Evolutionary conservation across 1,284 basidiomycete genomes (phyloP), one percentile per base, ranked within the genome.

Genomic region (Malassezia pachydermatis): DNA sequence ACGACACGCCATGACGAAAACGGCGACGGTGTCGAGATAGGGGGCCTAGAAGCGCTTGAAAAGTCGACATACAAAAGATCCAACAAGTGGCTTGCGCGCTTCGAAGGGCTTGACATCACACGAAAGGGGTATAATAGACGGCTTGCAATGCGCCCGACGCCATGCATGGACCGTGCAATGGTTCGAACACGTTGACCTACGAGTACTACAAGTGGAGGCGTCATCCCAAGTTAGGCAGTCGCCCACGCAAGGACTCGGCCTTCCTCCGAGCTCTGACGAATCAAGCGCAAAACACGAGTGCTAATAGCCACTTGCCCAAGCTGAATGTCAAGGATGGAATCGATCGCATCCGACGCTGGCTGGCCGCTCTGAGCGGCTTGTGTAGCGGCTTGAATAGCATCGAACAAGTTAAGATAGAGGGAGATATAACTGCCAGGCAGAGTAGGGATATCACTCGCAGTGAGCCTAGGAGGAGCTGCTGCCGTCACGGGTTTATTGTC

Each of bases 371-470:
- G 35, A 14, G 57, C 35, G 3, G 59, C 62, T 20, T 43, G 44
- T 27, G 54, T 34, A 0, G 45, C 63, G n/a, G 60, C 62, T 7
- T 48, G 13, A 30, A 70, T 67, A 5, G 59, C 38, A 11, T 59
- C 52, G 9, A 58, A 64, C 7, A 70, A 41, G 24, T 69, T 67
- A n/a, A 37, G 41, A 42, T 66, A 70, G 24, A 66, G 57, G 39
- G 59, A 55, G 20, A 63, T 54, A 40, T 70, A 70, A 35, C 60
- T 48, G 22, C 67, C 67, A 4, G 64, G 65, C 25, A 69, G 39
- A 3, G 62, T 70, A 2, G 65, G 66, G 25, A 70, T 65, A 35
- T 58, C 55, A 13, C 48, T 47, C 7, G 54, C 54, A 4, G 53
- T 57, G 34, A 70, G 48, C 22, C 42, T 30, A 25, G 67, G 67